Base-by-base conservation (phyloP, 129 eudicot species). In the Rutidosis leptorrhynchoides region DNA sequence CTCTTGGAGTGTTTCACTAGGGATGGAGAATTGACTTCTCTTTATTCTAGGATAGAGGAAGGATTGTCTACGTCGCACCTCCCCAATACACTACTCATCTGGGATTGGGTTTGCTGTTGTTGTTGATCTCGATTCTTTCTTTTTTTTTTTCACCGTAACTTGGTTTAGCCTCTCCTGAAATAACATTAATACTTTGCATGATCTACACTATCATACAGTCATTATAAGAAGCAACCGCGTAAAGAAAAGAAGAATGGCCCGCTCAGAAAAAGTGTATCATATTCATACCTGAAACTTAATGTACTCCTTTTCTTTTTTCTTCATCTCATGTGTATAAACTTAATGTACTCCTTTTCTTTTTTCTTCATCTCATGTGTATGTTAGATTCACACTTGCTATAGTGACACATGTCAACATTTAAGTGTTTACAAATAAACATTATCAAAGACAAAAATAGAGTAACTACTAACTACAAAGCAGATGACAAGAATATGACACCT, bases 71-170 rank as follows among this genome's bases (percentile, higher is more conserved):
- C n/a, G n/a, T n/a, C n/a, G n/a, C n/a, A n/a, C n/a, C n/a, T n/a
- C n/a, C n/a, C n/a, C n/a, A n/a, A n/a, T n/a, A n/a, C n/a, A n/a
- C n/a, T n/a, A n/a, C n/a, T n/a, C n/a, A n/a, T n/a, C n/a, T n/a
- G n/a, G n/a, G n/a, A n/a, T n/a, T n/a, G n/a, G n/a, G n/a, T n/a
- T n/a, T n/a, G n/a, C n/a, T n/a, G n/a, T n/a, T n/a, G n/a, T n/a
- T n/a, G n/a, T n/a, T 55, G 97, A 90, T 81, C 81, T 83, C 16
- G 97, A 84, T 84, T 90, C 95, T 93, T 90, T 90, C 93, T 90
- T 90, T 70, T 90, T n/a, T n/a, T n/a, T 90, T 83, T 90, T 95
- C 86, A 82, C 83, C 33, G 87, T 43, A 52, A 90, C 95, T 87
- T 90, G 97, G 65, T 90, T 90, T 29, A 90, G 73, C 72, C 78